Evolutionary conservation across 208 protist species (phyloP), one percentile per base, ranked within the genome.

Genomic region (Trypanosoma scelopori): DNA sequence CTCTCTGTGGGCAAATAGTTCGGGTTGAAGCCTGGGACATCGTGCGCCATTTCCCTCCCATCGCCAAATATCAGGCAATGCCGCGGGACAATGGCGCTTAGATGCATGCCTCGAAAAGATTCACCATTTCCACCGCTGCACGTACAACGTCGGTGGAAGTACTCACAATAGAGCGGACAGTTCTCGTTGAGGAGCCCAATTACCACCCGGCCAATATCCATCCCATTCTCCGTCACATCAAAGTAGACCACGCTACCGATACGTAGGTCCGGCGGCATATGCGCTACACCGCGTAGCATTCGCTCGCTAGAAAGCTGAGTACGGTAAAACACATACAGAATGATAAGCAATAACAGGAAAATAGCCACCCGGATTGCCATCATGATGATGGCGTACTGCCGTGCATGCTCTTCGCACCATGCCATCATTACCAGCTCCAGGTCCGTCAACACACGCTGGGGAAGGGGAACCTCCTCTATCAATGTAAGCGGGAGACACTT

Each of bases 211-310:
- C 85, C 84, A 71, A 92, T 89, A 57, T 92, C 87, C 5, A 47
- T 64, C 27, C 89, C 89, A 64, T 95, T 87, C 65, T 95, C 89
- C 1, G 85, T 82, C 12, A 95, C 60, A 51, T 95, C 89, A 67
- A 93, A 92, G 71, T 92, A 95, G 11, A 95, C 89, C n/a, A 95
- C 86, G 50, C 61, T 91, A 57, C 89, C 89, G 53, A 95, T 90
- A 56, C 81, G 81, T 60, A 95, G 67, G 56, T 93, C 86, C 6
- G 78, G 57, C 48, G 89, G 89, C 78, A 95, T 87, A 57, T 92
- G 91, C 53, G 83, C 83, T 48, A 92, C 85, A n/a, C 89, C 89
- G 39, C 89, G 82, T 66, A 92, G 27, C 58, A 86, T 75, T 27
- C 85, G 78, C 71, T 95, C 85, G 47, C 81, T 89, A 9, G 85